Percentiles rank a stretch among this genome's conserved stretches.
Conservation (phyloP, 768 basidiomycete species). For the Tricholoma sp. region DNA sequence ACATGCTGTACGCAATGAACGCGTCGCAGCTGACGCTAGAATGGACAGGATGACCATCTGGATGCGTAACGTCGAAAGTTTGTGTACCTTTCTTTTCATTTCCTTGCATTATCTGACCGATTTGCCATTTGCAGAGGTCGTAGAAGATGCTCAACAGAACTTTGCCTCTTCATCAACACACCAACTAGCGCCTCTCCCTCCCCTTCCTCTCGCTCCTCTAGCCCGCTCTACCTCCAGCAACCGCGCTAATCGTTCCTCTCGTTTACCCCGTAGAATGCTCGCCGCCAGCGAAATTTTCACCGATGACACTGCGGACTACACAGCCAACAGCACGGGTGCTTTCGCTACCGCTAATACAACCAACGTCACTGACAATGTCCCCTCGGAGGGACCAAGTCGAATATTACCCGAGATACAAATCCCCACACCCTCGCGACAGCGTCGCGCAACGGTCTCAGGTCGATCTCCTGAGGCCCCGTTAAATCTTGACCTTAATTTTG, state of each 20-base stretch:
- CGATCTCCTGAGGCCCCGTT: conserved; percentile 43
- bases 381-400: conserved; percentile 21
- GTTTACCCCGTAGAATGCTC: conserved; percentile 57
- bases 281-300: conserved; percentile 70
- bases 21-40: conserved; percentile 46
- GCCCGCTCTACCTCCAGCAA: conserved; percentile 43
- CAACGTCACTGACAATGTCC: conserved; percentile 15
- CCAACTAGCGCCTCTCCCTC: conserved; percentile 44
- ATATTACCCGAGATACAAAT: conserved; percentile 27
- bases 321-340: conserved; percentile 26
- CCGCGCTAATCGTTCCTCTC: conserved; percentile 38
- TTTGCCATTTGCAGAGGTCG: conserved; percentile 51
- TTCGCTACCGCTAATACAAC: conserved; percentile 25
- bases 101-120: conserved; percentile 6
- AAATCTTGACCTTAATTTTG: conserved; percentile 32
- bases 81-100: conserved; percentile 24
- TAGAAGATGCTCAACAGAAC: conserved; percentile 73
- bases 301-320: conserved; percentile 35
- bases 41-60: conserved; percentile 73
- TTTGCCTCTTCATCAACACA: conserved; percentile 55
- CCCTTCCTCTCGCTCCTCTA: conserved; percentile 58
- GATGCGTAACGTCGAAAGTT: conserved; percentile 82
- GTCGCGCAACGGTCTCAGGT: conserved; percentile 66
- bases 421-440: conserved; percentile 39
- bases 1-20: conserved; percentile 49